These are phyloP conservation scores for sunflower (Helianthus annuus) DNA, from an alignment of 129 eudicot species.

Conservation along the genomic window DNA sequence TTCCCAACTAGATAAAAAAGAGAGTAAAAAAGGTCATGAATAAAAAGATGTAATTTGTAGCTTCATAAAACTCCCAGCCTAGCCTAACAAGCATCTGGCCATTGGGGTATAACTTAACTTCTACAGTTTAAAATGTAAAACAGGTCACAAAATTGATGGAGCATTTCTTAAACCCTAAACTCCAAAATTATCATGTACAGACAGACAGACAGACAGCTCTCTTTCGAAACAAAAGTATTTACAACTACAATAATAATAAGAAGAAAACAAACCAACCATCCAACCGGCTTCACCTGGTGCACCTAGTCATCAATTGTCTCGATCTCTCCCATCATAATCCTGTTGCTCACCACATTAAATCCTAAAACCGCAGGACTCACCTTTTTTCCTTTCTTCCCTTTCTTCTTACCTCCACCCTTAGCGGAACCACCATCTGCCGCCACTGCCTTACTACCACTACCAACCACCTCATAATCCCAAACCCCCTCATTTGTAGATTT, in stretches of 20 bases:
- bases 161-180: constrained; percentile 34
- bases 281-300: not conserved
- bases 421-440: constrained; percentile 47
- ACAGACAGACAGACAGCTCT: constrained; percentile 18
- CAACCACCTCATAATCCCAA: constrained; percentile 33
- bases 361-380: constrained; percentile 75
- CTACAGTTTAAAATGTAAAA: not conserved
- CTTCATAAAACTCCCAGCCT: constrained; percentile 15
- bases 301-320: constrained; percentile 61
- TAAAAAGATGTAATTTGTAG: not conserved
- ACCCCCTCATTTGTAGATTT: constrained; percentile 37
- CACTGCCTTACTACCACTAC: constrained; percentile 30
- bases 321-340: constrained; percentile 99
- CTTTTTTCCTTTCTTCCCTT: constrained; percentile 88
- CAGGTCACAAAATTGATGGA: constrained; percentile 64
- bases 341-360: constrained; percentile 90
- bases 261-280: constrained; percentile 3
- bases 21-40: not conserved
- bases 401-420: constrained; percentile 77
- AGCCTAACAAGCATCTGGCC: constrained; percentile 6
- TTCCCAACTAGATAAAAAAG: not conserved
- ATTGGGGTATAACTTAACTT: not conserved
- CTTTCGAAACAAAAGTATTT: constrained; percentile 45
- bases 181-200: constrained; percentile 45
- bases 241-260: constrained; percentile 36